phyloP scores from a whole-genome alignment of 768 basidiomycete species.

The Mrakia frigida region DNA sequence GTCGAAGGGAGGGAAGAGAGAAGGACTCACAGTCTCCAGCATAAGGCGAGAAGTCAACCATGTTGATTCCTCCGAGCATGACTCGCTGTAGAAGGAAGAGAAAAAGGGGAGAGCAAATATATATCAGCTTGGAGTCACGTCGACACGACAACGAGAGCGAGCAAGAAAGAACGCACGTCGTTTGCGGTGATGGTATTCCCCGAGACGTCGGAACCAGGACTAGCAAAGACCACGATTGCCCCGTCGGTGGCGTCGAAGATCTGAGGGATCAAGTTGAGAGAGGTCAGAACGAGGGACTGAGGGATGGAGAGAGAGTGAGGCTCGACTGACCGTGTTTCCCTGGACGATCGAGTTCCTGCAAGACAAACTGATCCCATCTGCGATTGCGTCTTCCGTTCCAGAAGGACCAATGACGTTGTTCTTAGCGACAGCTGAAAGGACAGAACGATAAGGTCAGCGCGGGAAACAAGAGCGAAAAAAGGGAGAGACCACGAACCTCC shows the following conservation, averaged over 20 bases:
- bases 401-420: conserved; percentile 15
- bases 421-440: background rate
- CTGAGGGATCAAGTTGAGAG: no score
- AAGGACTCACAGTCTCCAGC: background rate
- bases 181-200: background rate
- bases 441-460: background rate
- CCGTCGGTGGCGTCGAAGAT: conserved; percentile 9
- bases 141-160: background rate
- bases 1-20: background rate
- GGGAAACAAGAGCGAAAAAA: background rate
- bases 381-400: background rate
- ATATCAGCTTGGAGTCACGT: background rate
- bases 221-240: conserved; percentile 11
- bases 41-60: conserved; percentile 1
- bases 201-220: background rate
- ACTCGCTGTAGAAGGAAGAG: background rate
- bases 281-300: background rate
- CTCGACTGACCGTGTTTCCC: background rate
- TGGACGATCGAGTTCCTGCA: background rate
- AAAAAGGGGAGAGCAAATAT: background rate
- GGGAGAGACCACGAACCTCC: background rate
- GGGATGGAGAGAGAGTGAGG: background rate
- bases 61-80: conserved; percentile 17
- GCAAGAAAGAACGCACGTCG: background rate
- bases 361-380: conserved; percentile 10